Conservation (phyloP, 2,329 filamentous ascomycete genomes). For the Nemania diffusa region DNA sequence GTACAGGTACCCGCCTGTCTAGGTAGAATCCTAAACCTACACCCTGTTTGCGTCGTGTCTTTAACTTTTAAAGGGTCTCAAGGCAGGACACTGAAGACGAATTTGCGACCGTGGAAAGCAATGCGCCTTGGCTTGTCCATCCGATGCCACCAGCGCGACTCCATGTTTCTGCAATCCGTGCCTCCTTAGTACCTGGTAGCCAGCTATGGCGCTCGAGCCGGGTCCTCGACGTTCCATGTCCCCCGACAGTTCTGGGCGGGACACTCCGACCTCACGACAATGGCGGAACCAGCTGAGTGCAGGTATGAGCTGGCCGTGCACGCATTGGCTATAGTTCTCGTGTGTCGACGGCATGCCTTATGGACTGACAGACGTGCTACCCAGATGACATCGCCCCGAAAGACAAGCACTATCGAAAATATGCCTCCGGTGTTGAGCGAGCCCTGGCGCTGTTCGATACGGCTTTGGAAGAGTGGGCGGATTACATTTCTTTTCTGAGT, state of each 20-base stretch:
- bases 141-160: slow-evolving; percentile 38
- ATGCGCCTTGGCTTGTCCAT: slow-evolving; percentile 43
- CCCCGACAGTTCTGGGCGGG: slow-evolving; percentile 84
- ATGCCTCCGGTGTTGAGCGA: slow-evolving; percentile 87
- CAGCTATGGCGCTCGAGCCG: slow-evolving; percentile 71
- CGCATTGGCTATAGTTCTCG: slow-evolving; percentile 17
- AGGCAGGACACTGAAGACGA: slow-evolving; percentile 27
- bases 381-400: slow-evolving; percentile 66
- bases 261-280: slow-evolving; percentile 78
- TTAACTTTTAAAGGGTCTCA: slow-evolving; percentile 18
- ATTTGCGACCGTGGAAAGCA: slow-evolving; percentile 42
- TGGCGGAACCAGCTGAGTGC: slow-evolving; percentile 81
- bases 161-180: slow-evolving; percentile 42
- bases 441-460: slow-evolving; percentile 91
- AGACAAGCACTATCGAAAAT: slow-evolving; percentile 82
- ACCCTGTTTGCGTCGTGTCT: slow-evolving; percentile 39
- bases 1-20: background rate
- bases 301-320: slow-evolving; percentile 64
- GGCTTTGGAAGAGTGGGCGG: slow-evolving; percentile 96
- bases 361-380: slow-evolving; percentile 33
- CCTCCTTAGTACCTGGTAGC: slow-evolving; percentile 45
- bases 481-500: slow-evolving; percentile 97
- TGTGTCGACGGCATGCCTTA: background rate
- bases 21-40: background rate
- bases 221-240: slow-evolving; percentile 70